These are phyloP conservation scores for Gnomoniopsis sp. DNA, from an alignment of 2,329 filamentous ascomycete species.

Conservation along the genomic window DNA sequence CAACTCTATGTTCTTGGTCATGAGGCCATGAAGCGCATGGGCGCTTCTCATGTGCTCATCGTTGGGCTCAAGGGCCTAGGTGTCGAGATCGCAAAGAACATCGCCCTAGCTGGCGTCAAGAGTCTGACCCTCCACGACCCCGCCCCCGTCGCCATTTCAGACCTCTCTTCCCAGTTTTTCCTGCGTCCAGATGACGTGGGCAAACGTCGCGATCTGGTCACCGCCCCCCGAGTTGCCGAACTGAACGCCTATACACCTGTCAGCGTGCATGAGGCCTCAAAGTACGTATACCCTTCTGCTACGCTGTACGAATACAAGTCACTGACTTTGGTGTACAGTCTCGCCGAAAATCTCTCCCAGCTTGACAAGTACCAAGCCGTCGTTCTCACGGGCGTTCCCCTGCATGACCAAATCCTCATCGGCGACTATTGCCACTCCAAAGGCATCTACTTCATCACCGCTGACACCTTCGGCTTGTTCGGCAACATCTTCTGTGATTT, in stretches of 20 bases:
- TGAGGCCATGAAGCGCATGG: conserved; percentile 98
- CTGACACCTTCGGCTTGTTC: conserved; percentile 91
- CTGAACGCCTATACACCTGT: conserved; percentile 96
- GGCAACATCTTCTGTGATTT: conserved; percentile 97
- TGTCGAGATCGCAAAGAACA: conserved; percentile 98
- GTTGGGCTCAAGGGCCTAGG: conserved; percentile 90
- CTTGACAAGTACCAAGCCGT: conserved; percentile 91
- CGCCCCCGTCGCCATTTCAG: conserved; percentile 74
- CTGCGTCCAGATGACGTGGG: conserved; percentile 83
- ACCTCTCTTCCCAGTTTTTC: conserved; percentile 98
- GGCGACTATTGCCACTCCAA: conserved; percentile 94
- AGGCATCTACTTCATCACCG: conserved; percentile 83
- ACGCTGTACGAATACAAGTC: neutral
- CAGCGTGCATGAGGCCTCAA: conserved; percentile 62
- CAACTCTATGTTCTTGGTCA: conserved; percentile 70
- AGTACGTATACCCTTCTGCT: conserved; percentile 35
- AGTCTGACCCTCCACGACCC: conserved; percentile 93
- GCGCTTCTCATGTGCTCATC: conserved; percentile 89
- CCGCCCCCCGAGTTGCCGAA: conserved; percentile 85
- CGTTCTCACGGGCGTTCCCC: conserved; percentile 79
- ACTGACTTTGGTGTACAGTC: conserved; percentile 39
- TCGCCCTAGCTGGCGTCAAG: conserved; percentile 96
- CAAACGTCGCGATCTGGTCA: conserved; percentile 83
- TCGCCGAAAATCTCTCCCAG: conserved; percentile 73
- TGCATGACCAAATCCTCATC: conserved; percentile 77